These are phyloP conservation scores for Amesomyces nigricolor DNA, from an alignment of 2,329 filamentous ascomycete genomes.

Conservation along the genomic window DNA sequence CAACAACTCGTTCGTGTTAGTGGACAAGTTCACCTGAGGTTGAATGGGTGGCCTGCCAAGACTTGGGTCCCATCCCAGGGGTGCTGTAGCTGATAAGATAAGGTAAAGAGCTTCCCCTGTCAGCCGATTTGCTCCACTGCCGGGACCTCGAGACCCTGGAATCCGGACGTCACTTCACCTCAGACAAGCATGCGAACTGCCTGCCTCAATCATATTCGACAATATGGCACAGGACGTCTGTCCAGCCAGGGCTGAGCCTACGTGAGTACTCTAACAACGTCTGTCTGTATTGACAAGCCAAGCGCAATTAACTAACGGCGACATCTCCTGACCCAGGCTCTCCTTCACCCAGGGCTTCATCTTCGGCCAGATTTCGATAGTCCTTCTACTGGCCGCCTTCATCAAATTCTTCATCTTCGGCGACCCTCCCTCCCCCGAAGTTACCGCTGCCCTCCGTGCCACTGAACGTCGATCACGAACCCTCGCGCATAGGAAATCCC, in stretches of 20 bases:
- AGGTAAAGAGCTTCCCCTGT: slow-evolving; percentile 1
- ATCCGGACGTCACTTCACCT: background rate
- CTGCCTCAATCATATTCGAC: background rate
- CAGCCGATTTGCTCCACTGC: background rate
- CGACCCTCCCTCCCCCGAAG: slow-evolving; percentile 78
- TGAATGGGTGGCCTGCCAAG: slow-evolving; percentile 8
- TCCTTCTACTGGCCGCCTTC: slow-evolving; percentile 85
- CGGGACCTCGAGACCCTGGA: background rate
- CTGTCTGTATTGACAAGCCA: background rate
- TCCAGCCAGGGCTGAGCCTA: slow-evolving; percentile 39
- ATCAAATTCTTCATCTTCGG: slow-evolving; percentile 99
- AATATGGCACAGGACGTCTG: slow-evolving; percentile 40
- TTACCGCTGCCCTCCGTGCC: slow-evolving; percentile 68
- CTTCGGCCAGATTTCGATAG: slow-evolving; percentile 86
- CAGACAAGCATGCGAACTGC: background rate
- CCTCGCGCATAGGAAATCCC: slow-evolving; percentile 68
- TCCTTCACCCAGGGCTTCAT: slow-evolving; percentile 94
- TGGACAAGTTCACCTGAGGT: background rate
- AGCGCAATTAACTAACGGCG: background rate
- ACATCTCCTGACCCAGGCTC: slow-evolving; percentile 47
- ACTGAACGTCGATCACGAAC: slow-evolving; percentile 68
- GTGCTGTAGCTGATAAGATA: slow-evolving; percentile 21
- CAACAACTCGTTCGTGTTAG: background rate
- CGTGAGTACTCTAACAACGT: slow-evolving; percentile 34
- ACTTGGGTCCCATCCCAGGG: slow-evolving; percentile 2